A percentile compares a stretch with the other conserved stretches of the same genome.
These are phyloP conservation scores for Aspergillus caelatus DNA, from an alignment of 2,329 filamentous ascomycete genomes.

Conservation along the genomic window DNA sequence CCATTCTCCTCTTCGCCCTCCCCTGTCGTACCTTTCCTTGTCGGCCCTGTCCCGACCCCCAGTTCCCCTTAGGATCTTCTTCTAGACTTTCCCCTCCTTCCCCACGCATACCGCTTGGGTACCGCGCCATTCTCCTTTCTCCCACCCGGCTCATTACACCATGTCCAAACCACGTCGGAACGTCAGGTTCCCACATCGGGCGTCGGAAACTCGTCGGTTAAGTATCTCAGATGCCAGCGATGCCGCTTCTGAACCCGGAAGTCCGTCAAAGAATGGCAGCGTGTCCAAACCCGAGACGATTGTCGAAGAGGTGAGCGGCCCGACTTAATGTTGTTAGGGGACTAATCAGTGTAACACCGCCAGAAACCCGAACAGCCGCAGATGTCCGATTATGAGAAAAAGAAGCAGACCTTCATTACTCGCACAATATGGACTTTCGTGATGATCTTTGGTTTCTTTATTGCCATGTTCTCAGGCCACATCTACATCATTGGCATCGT, in stretches of 20 bases:
- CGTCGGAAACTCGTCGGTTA: conserved; percentile 51
- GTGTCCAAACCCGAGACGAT: conserved; percentile 36
- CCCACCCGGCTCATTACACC: conserved; percentile 23
- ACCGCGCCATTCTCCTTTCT: conserved; percentile 18
- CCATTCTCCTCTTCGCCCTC: conserved; percentile 11
- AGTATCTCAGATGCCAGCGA: conserved; percentile 61
- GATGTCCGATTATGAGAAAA: conserved; percentile 88
- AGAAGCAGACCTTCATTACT: conserved; percentile 96
- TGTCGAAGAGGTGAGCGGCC: conserved; percentile 36
- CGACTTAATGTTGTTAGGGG: background rate
- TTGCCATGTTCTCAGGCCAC: conserved; percentile 90
- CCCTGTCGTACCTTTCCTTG: conserved; percentile 12
- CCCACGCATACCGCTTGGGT: conserved; percentile 23
- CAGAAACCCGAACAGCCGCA: conserved; percentile 43
- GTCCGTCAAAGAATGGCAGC: conserved; percentile 51
- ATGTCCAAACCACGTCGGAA: conserved; percentile 61
- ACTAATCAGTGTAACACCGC: conserved; percentile 12
- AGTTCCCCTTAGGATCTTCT: conserved; percentile 5
- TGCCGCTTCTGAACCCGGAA: conserved; percentile 52
- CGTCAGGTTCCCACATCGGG: conserved; percentile 62
- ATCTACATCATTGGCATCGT: conserved; percentile 95
- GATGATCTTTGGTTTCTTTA: conserved; percentile 95
- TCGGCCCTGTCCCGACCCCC: conserved; percentile 16
- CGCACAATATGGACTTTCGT: conserved; percentile 97
- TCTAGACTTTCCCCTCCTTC: conserved; percentile 21